Conservation (phyloP, 305 asterid genomes). For the Lippia alba region DNA sequence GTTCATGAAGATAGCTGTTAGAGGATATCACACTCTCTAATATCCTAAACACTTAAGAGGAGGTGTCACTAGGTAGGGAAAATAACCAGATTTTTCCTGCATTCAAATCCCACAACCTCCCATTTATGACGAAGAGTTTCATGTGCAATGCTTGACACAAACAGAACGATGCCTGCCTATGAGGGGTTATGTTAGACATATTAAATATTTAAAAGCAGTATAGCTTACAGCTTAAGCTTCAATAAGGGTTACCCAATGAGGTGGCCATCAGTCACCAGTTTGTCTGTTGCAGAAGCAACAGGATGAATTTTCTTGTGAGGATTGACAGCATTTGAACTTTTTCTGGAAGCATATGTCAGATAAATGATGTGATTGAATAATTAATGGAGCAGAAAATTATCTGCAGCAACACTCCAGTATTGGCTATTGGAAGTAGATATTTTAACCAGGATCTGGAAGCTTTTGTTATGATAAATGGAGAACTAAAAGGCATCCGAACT, state of each 20-base stretch:
- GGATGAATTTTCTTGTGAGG: neutral
- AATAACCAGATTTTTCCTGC: neutral
- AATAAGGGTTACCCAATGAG: too few relatives aligned
- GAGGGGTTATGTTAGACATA: too few relatives aligned
- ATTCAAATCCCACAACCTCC: neutral
- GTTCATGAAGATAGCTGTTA: conserved; percentile 14
- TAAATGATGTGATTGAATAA: too few relatives aligned
- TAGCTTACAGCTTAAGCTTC: too few relatives aligned
- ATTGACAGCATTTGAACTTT: too few relatives aligned
- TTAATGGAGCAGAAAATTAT: neutral
- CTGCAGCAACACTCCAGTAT: conserved; percentile 12
- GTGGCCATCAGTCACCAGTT: neutral
- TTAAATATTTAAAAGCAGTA: too few relatives aligned
- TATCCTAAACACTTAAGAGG: neutral
- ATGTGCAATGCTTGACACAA: neutral
- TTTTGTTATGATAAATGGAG: conserved; percentile 14
- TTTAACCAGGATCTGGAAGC: conserved; percentile 15
- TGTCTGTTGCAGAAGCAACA: too few relatives aligned
- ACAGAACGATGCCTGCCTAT: too few relatives aligned
- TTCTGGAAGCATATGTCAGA: too few relatives aligned
- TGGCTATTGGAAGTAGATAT: neutral
- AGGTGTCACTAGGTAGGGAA: neutral
- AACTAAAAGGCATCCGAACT: conserved; percentile 6
- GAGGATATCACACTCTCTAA: neutral
- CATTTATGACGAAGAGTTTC: neutral